Percentiles rank a stretch among this genome's conserved stretches.
These are phyloP conservation scores for Fusarium drepaniforme DNA, from an alignment of 2,329 filamentous ascomycete species.

Conservation along the genomic window DNA sequence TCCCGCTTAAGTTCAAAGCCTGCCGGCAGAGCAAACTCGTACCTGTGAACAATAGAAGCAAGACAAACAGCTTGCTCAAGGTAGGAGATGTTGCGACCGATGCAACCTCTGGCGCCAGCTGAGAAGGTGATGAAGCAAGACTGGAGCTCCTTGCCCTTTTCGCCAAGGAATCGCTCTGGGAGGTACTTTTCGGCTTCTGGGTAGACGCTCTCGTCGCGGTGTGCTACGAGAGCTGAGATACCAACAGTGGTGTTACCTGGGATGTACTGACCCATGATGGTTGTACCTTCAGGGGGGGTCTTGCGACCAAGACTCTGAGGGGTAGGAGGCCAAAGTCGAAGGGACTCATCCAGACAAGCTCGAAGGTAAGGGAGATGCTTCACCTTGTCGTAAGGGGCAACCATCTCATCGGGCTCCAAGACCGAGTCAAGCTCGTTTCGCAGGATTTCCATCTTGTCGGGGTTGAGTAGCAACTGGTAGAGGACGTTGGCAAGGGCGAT, in stretches of 20 bases:
- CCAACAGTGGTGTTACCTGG: background rate
- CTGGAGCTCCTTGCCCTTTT: slow-evolving; percentile 3
- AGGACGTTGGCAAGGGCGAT: slow-evolving; percentile 65
- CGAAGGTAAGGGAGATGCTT: slow-evolving; percentile 7
- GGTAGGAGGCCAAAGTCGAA: slow-evolving; percentile 2
- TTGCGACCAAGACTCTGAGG: background rate
- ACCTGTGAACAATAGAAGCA: slow-evolving; percentile 3
- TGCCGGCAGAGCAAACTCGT: background rate
- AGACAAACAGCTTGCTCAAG: slow-evolving; percentile 3
- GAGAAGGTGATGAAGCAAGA: background rate
- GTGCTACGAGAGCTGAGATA: background rate
- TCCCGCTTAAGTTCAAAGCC: background rate
- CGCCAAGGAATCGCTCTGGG: background rate
- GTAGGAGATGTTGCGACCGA: background rate
- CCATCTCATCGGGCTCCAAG: background rate
- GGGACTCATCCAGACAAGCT: slow-evolving; percentile 3
- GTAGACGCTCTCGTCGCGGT: background rate
- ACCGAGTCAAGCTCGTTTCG: slow-evolving; percentile 56
- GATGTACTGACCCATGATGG: background rate
- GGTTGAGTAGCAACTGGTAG: slow-evolving; percentile 62
- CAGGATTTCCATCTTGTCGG: slow-evolving; percentile 53
- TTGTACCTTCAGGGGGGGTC: background rate
- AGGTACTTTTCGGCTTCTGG: background rate
- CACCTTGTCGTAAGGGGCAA: slow-evolving; percentile 4
- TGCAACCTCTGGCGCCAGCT: slow-evolving; percentile 2